Percentiles rank a stretch among this genome's conserved stretches.
These are phyloP conservation scores for Eimeria acervulina DNA, from an alignment of 169 alveolate species.

Conservation along the genomic window DNA sequence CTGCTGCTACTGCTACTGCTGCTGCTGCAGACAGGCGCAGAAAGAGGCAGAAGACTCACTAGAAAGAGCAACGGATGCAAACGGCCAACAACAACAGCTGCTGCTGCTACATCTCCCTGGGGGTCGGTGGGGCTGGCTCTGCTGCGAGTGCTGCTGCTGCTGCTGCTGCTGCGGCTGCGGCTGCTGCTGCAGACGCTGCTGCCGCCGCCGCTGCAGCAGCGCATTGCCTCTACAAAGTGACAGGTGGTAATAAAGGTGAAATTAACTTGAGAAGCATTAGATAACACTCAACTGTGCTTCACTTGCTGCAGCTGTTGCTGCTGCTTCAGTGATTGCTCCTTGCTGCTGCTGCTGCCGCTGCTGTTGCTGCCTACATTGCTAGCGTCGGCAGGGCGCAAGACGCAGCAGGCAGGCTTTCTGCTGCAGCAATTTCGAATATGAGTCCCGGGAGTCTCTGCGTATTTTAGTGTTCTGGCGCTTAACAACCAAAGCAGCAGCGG, in stretches of 20 bases:
- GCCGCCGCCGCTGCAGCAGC: neutral
- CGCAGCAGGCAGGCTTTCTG: neutral
- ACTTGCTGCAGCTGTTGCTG: neutral
- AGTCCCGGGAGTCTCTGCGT: neutral
- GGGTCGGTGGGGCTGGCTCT: conserved; percentile 49
- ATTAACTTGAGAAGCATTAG: neutral
- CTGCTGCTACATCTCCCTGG: neutral
- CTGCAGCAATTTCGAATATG: neutral
- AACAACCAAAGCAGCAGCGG: neutral
- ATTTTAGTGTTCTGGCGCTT: neutral
- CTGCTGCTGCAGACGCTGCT: neutral
- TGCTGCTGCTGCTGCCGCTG: conserved; percentile 26
- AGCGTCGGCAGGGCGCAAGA: conserved; percentile 4
- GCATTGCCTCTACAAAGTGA: neutral
- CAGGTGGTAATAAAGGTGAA: neutral
- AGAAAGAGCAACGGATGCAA: conserved; percentile 23
- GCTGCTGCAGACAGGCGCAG: conserved; percentile 48
- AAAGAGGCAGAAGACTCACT: neutral
- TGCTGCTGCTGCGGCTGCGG: conserved; percentile 57
- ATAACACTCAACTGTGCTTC: neutral
- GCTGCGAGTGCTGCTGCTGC: conserved; percentile 57
- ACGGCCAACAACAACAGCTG: conserved; percentile 46
- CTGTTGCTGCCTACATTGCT: neutral
- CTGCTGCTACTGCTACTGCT: conserved; percentile 54
- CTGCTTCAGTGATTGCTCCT: neutral